Evolutionary conservation across 768 basidiomycete genomes (phyloP).

Genomic region (Kwoniella sp.): DNA sequence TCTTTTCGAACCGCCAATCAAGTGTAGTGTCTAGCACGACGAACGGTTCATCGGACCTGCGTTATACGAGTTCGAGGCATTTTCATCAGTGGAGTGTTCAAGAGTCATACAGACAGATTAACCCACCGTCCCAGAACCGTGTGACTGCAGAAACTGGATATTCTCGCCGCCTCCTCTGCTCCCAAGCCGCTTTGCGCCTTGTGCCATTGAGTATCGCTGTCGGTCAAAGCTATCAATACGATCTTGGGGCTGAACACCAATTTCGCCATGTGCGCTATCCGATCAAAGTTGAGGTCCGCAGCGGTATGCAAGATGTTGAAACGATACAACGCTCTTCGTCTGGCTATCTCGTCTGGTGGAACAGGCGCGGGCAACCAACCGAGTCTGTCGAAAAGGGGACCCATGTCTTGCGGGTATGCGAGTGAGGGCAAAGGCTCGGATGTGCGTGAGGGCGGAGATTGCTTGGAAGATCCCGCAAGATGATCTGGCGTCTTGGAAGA

Average conservation of each 20-base stretch:
- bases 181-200: constrained; percentile 75
- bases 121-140: constrained; percentile 75
- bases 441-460: neutral
- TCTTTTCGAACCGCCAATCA: constrained; percentile 87
- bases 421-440: constrained; percentile 18
- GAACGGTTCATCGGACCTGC: constrained; percentile 72
- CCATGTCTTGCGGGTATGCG: constrained; percentile 33
- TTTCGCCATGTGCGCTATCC: constrained; percentile 89
- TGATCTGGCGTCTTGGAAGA: constrained; percentile 15
- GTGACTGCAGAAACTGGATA: constrained; percentile 79
- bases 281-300: constrained; percentile 85
- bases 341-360: constrained; percentile 80
- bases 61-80: neutral
- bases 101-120: neutral
- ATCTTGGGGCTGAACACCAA: constrained; percentile 88
- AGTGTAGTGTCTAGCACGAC: constrained; percentile 74
- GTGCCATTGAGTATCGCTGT: constrained; percentile 83
- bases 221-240: constrained; percentile 79
- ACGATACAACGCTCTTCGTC: constrained; percentile 81
- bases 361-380: constrained; percentile 71
- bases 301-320: constrained; percentile 89
- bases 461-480: neutral
- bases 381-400: constrained; percentile 38
- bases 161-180: constrained; percentile 61
- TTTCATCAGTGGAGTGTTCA: neutral